Base-by-base conservation (phyloP, 306 rosid species). In the Spatholobus suberectus region DNA sequence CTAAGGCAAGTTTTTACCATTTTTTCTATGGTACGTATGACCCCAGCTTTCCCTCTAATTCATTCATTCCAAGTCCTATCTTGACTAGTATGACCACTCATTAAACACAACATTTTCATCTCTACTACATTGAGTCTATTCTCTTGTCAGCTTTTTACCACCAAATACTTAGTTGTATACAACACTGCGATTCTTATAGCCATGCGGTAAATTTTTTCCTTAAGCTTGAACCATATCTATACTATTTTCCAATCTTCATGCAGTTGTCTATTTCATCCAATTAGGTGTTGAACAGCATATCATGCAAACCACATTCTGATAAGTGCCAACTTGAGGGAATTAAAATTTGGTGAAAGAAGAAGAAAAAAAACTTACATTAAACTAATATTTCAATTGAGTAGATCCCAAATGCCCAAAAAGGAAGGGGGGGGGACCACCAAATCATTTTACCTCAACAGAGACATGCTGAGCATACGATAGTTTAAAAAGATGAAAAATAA, bases 201-300 rank as follows among this genome's bases (percentile, higher is more conserved):
- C 13, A 3, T 21, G 35, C 0, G 6, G 17, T 23, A 23, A 58
- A 3, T 6, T 6, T 14, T 61, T 29, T 32, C 14, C 24, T 17
- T 17, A 17, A 15, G 13, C 23, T 34, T 65, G 24, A 17, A 14
- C 21, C 67, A 66, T 17, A 66, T 75, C 27, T 24, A 13, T 63
- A 76, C 66, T 58, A 69, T 47, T 54, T 59, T 66, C 68, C 55
- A 86, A 82, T 26, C 74, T 59, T 24, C n/a, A 14, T 18, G 66
- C 8, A 71, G 38, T 41, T 2, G 20, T 23, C 32, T 24, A 8
- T 34, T 71, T 63, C 81, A 73, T 78, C 37, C 65, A 72, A 66
- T 59, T 4, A 23, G 24, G 68, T 43, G 77, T 34, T 51, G 11
- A 40, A 41, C 68, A 78, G 11, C 35, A 41, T 75, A 78, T 58